phyloP scores from a whole-genome alignment of 2,329 filamentous ascomycete genomes.

The Sporothrix protearum region DNA sequence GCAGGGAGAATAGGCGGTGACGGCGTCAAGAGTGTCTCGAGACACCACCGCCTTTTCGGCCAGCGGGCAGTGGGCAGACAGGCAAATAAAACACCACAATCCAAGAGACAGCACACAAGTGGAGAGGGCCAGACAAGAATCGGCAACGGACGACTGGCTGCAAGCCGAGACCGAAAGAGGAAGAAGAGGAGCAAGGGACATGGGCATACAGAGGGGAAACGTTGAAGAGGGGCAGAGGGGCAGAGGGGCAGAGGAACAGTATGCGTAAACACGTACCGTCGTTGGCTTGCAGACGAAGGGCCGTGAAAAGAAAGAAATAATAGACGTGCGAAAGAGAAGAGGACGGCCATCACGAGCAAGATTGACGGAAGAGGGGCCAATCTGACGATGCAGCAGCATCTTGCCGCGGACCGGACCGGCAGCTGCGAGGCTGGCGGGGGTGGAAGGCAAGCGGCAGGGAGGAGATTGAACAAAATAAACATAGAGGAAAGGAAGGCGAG shows the following conservation, averaged over 20 bases:
- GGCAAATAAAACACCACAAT: neutral
- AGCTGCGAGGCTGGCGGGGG: constrained; percentile 1
- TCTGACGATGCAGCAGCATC: neutral
- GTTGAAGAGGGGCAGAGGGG: neutral
- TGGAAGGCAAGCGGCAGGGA: neutral
- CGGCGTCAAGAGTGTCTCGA: neutral
- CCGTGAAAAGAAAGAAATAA: neutral
- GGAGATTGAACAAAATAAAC: neutral
- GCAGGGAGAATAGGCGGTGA: constrained; percentile 18
- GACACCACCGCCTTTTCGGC: constrained; percentile 22
- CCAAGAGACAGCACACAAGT: neutral
- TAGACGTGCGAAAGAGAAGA: neutral
- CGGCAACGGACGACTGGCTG: neutral
- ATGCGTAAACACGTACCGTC: constrained; percentile 1
- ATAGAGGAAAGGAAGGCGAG: neutral
- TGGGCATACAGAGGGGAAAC: neutral
- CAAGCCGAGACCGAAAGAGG: constrained; percentile 13
- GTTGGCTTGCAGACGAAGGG: constrained; percentile 1
- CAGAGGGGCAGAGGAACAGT: neutral
- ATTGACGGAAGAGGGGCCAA: neutral
- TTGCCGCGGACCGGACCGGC: constrained; percentile 13
- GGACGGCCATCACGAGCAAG: neutral
- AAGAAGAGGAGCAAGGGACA: neutral
- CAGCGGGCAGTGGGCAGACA: neutral
- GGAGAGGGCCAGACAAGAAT: neutral